These are phyloP conservation scores for Ustilago shanxiensis DNA, from an alignment of 1,284 basidiomycete species.

Conservation along the genomic window DNA sequence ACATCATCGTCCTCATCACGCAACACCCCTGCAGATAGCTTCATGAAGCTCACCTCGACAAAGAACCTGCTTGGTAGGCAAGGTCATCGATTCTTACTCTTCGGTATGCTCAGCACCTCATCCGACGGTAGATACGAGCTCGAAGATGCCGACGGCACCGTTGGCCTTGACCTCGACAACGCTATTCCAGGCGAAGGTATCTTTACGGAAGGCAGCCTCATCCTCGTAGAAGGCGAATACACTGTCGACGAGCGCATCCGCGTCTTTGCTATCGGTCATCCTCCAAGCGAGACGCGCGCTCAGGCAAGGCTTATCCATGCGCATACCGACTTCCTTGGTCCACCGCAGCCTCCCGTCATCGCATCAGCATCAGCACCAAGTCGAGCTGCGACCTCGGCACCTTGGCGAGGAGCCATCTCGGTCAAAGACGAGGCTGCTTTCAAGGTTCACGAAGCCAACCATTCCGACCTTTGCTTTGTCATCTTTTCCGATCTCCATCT, in stretches of 20 bases:
- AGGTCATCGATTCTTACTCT: conserved; percentile 88
- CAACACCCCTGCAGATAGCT: conserved; percentile 34
- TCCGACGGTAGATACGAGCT: conserved; percentile 90
- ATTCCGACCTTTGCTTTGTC: conserved; percentile 79
- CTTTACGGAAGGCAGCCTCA: conserved; percentile 95
- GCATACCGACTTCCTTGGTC: conserved; percentile 79
- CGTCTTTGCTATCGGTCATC: conserved; percentile 95
- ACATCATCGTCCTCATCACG: conserved; percentile 17
- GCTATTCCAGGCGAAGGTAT: conserved; percentile 89
- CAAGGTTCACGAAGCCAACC: conserved; percentile 62
- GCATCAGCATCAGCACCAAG: conserved; percentile 14
- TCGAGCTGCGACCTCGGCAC: neutral
- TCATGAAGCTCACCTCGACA: conserved; percentile 83
- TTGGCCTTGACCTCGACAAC: conserved; percentile 88
- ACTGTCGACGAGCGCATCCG: conserved; percentile 88
- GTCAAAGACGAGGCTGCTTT: conserved; percentile 86
- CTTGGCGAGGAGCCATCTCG: conserved; percentile 80
- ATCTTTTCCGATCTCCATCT: conserved; percentile 94
- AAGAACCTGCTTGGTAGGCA: conserved; percentile 94
- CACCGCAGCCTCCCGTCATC: conserved; percentile 65
- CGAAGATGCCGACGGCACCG: conserved; percentile 92
- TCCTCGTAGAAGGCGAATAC: conserved; percentile 95
- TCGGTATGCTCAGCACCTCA: conserved; percentile 90
- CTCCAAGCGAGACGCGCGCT: conserved; percentile 74
- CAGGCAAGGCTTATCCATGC: conserved; percentile 47